Base-by-base conservation (phyloP, 2,329 filamentous ascomycete species). In the Aspergillus pseudoglaucus region DNA sequence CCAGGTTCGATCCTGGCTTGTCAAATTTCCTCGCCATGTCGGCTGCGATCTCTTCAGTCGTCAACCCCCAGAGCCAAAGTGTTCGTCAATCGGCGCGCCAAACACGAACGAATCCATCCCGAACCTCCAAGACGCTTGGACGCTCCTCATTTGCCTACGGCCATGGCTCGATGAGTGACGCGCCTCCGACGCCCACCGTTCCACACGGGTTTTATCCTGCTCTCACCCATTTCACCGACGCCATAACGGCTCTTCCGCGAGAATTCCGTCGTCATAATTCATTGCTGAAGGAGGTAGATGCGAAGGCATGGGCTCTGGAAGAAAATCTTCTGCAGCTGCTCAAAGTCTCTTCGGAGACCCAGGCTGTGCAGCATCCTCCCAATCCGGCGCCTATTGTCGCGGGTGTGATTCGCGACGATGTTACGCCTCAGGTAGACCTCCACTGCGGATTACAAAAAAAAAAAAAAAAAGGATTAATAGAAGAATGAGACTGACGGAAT, bases 231-330 rank as follows among this genome's bases (percentile, higher is more conserved):
- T 97, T 98, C 66, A 88, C 91, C 53, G 90, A 97, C 68, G 85
- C 90, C 53, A 89, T 97, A 64, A 85, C 89, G 45, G 90, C 91
- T 35, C 81, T 98, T 22, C 93, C 93, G 4, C 90, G 90, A 67
- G 93, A 98, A 72, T 88, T 96, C 44, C 89, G 95, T 59, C 85
- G 90, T 64, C 91, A 98, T 69, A 95, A 95, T 60, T 96, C 91
- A 30, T 80, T 97, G 48, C 78, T 98, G 58, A 96, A 96, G 68
- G 93, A 98, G 72, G 93, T 97, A 42, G 93, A 98, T 73, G 91
- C 91, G 53, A 98, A 98, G 73, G 87, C 95, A 55, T 93, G 90
- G 70, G 84, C 83, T 22, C 87, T 93, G 6, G 89, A 95, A 66
- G 86, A 93, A 59, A 80, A 85, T 61, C 78, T 98, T 49, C 84